These are phyloP conservation scores for Chloropicon primus DNA, from an alignment of 139 green algal genomes.

Conservation along the genomic window DNA sequence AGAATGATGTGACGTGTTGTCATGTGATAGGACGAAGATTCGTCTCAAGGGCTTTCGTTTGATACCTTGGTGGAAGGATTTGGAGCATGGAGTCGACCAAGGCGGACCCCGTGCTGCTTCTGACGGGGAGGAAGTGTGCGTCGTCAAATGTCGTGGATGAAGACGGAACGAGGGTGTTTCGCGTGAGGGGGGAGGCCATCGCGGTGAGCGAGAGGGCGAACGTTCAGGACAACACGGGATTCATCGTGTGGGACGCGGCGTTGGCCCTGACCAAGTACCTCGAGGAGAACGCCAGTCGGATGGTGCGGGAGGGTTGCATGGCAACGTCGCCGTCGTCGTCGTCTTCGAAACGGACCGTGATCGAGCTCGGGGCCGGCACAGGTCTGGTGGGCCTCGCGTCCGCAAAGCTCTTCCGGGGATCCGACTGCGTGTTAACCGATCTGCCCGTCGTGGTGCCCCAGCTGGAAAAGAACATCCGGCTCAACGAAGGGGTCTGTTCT, in stretches of 20 bases:
- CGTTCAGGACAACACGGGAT: not conserved
- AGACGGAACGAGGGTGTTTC: too few species aligned
- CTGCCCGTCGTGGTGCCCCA: not conserved
- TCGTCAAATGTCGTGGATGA: too few species aligned
- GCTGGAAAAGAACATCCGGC: not conserved
- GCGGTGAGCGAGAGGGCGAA: not conserved
- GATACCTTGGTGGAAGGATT: too few species aligned
- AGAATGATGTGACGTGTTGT: too few species aligned
- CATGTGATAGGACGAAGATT: too few species aligned
- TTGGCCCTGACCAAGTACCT: not conserved
- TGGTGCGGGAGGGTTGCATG: too few species aligned
- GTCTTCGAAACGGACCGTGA: not conserved
- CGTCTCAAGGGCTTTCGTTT: too few species aligned
- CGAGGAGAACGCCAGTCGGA: not conserved
- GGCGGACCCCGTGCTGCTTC: too few species aligned
- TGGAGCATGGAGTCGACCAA: too few species aligned
- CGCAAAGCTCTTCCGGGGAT: not conserved
- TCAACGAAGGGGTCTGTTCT: not conserved
- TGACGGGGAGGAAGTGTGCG: too few species aligned
- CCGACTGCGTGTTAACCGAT: not conserved
- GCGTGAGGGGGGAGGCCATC: too few species aligned
- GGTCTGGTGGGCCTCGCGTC: not conserved
- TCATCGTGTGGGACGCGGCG: not conserved
- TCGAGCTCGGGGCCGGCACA: not conserved
- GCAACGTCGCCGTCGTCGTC: not conserved